Base-by-base conservation (phyloP, 805 yeast genomes). In the Saccharomyces kudriavzevii region DNA sequence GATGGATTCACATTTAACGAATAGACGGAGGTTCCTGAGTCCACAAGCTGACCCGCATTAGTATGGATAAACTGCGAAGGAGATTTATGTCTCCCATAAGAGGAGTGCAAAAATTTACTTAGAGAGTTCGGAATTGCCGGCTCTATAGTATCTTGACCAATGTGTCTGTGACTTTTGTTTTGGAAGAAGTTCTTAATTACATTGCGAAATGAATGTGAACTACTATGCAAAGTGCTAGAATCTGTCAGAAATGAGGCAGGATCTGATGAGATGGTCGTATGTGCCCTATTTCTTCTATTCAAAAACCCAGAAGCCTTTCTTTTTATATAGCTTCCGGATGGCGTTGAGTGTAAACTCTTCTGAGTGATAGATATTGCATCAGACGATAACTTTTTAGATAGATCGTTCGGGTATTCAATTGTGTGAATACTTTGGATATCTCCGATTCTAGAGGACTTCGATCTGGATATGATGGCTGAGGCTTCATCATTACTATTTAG, bases 91-190 rank as follows among this genome's bases (percentile, higher is more conserved):
- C 63, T 66, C 20, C 59, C 61, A 47, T 64, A 65, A 10, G 68
- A 62, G 5, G 69, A 64, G 56, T 68, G 70, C 30, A 68, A 54
- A 58, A 68, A 66, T 54, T 64, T 67, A 51, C 66, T 63, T 47
- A 67, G 52, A 1, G 70, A 60, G 31, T 54, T 64, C 6, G 70
- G 68, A 5, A 62, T 46, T 5, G 58, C 62, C 9, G 62, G 60
- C 30, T 66, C 70, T 20, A 49, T 47, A 9, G 47, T 57, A 30
- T 61, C 67, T 26, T 62, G 59, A 25, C 53, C 52, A 6, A 54
- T 52, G 35, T 56, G 56, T 43, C 64, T 55, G 35, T 56, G 60
- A 30, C 50, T 58, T 24, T 61, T 66, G 35, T 58, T 56, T 48
- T 58, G 61, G 49, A 67, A 67, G 6, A 67, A 49, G 51, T 66